Conservation (phyloP, 306 rosid genomes). For the Cicer judaicum region DNA sequence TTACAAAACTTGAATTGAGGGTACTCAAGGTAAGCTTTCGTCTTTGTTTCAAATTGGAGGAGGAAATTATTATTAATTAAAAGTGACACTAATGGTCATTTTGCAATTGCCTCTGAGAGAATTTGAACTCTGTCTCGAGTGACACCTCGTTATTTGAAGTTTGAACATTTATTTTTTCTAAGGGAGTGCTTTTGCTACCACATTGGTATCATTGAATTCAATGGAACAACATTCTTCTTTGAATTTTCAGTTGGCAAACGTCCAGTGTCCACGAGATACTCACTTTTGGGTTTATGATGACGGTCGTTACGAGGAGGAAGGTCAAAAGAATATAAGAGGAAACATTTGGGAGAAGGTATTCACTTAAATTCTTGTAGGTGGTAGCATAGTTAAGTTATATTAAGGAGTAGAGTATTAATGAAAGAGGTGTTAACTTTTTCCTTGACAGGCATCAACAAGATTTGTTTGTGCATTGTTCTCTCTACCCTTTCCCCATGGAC, state of each 20-base stretch:
- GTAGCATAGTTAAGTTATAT: constrained; percentile 22
- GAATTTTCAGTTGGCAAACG: constrained; percentile 85
- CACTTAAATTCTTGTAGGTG: constrained; percentile 31
- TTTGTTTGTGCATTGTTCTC: constrained; percentile 77
- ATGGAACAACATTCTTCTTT: constrained; percentile 40
- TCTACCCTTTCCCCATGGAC: constrained; percentile 85
- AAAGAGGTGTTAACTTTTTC: constrained; percentile 46
- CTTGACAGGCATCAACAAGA: constrained; percentile 84
- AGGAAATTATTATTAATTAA: no score
- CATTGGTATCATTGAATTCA: constrained; percentile 32
- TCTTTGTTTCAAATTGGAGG: constrained; percentile 22
- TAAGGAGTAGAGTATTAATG: constrained; percentile 39
- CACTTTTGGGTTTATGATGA: constrained; percentile 99
- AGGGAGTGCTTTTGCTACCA: neutral
- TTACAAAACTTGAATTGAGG: constrained; percentile 92
- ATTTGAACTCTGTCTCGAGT: no score
- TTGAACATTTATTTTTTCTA: neutral
- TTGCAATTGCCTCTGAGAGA: no score
- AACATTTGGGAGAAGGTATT: constrained; percentile 99
- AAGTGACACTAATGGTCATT: no score
- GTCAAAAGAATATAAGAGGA: constrained; percentile 97
- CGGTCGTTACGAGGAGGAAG: constrained; percentile 99
- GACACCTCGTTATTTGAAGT: no score
- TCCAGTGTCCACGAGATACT: constrained; percentile 99
- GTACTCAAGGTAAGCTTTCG: constrained; percentile 72